Conservation (phyloP, 2,329 filamentous ascomycete species). For the Byssothecium circinans region DNA sequence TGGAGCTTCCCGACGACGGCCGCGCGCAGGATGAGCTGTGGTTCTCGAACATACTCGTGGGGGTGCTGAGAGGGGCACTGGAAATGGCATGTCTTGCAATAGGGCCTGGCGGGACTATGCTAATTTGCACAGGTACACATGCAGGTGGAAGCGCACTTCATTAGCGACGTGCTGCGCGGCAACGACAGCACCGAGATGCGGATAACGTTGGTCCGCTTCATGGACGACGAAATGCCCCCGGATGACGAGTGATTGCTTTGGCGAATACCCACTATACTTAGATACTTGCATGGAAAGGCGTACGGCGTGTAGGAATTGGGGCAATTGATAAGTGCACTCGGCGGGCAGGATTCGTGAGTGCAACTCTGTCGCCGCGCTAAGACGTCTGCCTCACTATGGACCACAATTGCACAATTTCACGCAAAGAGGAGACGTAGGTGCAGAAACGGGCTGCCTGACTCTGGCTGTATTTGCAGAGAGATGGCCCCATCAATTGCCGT, state of each 20-base stretch:
- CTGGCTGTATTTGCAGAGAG: neutral
- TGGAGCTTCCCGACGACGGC: constrained; percentile 94
- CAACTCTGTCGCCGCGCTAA: neutral
- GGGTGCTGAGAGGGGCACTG: constrained; percentile 83
- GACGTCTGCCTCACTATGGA: neutral
- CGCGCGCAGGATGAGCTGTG: constrained; percentile 94
- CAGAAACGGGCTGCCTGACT: neutral
- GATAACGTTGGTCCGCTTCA: constrained; percentile 86
- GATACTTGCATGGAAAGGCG: constrained; percentile 8
- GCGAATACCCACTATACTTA: constrained; percentile 10
- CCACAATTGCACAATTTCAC: neutral
- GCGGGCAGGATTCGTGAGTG: neutral
- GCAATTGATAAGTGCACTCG: constrained; percentile 2
- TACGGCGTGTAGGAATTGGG: constrained; percentile 6
- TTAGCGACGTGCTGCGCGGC: constrained; percentile 87
- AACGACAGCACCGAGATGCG: constrained; percentile 98
- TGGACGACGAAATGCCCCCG: constrained; percentile 95
- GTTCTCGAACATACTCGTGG: constrained; percentile 97
- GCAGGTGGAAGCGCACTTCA: constrained; percentile 96
- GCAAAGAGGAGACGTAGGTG: neutral
- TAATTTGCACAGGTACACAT: constrained; percentile 69
- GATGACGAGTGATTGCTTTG: constrained; percentile 75
- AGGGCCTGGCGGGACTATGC: neutral
- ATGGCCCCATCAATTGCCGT: neutral
- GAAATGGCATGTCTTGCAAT: constrained; percentile 73